Percentiles rank a stretch among this genome's conserved stretches.
Evolutionary conservation across 2,329 filamentous ascomycete genomes (phyloP).

Genomic region (Metarhizium robertsii): DNA sequence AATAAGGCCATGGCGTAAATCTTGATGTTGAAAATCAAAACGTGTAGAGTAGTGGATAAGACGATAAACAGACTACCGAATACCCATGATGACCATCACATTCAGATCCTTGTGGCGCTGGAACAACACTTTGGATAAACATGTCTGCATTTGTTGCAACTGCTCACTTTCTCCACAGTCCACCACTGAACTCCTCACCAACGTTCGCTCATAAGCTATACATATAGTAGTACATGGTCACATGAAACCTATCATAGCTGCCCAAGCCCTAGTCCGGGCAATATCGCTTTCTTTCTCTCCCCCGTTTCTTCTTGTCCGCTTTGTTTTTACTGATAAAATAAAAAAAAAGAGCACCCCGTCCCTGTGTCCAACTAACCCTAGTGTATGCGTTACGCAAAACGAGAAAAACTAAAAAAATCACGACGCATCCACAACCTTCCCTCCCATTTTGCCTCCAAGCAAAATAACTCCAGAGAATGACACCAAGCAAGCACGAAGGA

Average conservation of each 20-base stretch:
- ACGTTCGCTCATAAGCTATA: slow-evolving; percentile 1
- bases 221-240: slow-evolving; percentile 6
- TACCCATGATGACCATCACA: background rate
- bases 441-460: background rate
- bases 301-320: background rate
- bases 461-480: background rate
- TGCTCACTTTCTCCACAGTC: background rate
- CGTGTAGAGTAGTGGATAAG: background rate
- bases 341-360: background rate
- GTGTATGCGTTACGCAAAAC: background rate
- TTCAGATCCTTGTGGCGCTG: background rate
- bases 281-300: background rate
- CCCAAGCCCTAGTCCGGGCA: background rate
- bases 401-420: background rate
- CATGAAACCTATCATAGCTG: background rate
- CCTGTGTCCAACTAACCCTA: background rate
- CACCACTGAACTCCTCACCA: background rate
- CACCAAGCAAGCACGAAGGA: background rate
- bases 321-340: background rate
- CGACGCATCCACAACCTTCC: background rate
- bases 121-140: background rate
- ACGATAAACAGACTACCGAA: no score
- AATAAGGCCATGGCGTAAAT: slow-evolving; percentile 13
- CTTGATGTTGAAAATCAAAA: background rate
- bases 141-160: slow-evolving; percentile 2